phyloP scores from a whole-genome alignment of 2,329 filamentous ascomycete genomes.

The Venturia carpophila region DNA sequence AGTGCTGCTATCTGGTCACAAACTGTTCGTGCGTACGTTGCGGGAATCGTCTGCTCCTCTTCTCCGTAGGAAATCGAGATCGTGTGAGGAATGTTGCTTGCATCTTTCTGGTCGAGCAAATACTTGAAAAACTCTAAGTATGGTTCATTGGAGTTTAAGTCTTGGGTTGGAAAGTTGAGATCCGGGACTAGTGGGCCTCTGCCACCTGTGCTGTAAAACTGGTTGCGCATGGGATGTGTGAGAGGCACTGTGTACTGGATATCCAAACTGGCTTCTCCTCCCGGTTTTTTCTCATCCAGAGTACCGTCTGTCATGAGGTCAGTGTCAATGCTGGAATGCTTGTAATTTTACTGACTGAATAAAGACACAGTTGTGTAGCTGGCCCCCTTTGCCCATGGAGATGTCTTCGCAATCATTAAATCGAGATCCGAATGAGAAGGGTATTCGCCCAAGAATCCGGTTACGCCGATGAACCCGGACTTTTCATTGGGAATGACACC shows the following conservation, averaged over 20 bases:
- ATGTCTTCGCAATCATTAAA: slow-evolving; percentile 15
- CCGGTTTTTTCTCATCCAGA: background rate
- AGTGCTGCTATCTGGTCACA: slow-evolving; percentile 35
- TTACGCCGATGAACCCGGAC: slow-evolving; percentile 21
- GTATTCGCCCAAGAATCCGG: slow-evolving; percentile 18
- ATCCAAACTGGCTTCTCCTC: slow-evolving; percentile 18
- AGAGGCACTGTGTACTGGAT: slow-evolving; percentile 18
- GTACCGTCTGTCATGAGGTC: background rate
- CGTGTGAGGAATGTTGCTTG: slow-evolving; percentile 29
- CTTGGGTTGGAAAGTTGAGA: slow-evolving; percentile 37
- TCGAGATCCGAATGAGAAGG: slow-evolving; percentile 15
- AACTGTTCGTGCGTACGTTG: slow-evolving; percentile 31
- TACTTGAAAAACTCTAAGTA: slow-evolving; percentile 35
- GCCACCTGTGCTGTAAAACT: slow-evolving; percentile 18
- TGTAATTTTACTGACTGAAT: background rate
- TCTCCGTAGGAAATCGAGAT: slow-evolving; percentile 35
- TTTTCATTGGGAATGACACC: slow-evolving; percentile 32
- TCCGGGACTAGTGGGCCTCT: slow-evolving; percentile 36
- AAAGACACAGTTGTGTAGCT: slow-evolving; percentile 11
- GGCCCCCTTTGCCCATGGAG: slow-evolving; percentile 12
- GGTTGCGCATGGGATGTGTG: slow-evolving; percentile 15
- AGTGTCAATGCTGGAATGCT: background rate
- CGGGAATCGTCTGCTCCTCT: slow-evolving; percentile 33
- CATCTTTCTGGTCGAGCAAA: slow-evolving; percentile 28
- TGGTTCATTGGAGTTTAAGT: slow-evolving; percentile 41